Conservation (phyloP, 306 rosid species). For the Dryas alaskensis region DNA sequence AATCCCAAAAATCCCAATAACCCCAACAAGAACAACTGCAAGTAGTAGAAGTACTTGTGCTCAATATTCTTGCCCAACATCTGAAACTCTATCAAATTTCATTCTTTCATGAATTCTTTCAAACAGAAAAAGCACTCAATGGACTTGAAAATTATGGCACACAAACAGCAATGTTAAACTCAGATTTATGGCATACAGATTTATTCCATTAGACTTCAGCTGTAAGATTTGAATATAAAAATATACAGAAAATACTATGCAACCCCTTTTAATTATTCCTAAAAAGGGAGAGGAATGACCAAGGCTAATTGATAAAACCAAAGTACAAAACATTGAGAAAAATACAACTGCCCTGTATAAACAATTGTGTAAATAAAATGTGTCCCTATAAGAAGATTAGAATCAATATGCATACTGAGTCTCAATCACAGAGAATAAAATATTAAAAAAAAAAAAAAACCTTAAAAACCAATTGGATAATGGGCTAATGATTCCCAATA, state of each 20-base stretch:
- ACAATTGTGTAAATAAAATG: background rate
- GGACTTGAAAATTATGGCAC: slow-evolving; percentile 29
- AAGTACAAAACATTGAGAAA: slow-evolving; percentile 37
- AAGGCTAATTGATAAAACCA: slow-evolving; percentile 41
- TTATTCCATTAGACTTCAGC: slow-evolving; percentile 47
- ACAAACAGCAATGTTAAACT: background rate
- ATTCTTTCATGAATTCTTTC: background rate
- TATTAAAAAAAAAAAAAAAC: background rate
- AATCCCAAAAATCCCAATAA: background rate
- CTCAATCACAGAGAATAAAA: slow-evolving; percentile 4
- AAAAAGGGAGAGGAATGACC: slow-evolving; percentile 28
- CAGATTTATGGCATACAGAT: too few species aligned
- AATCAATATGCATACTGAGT: slow-evolving; percentile 13
- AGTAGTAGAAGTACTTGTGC: slow-evolving; percentile 7
- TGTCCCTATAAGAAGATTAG: slow-evolving; percentile 27
- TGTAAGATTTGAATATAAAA: slow-evolving; percentile 49
- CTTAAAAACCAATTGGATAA: background rate
- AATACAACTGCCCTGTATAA: slow-evolving; percentile 35
- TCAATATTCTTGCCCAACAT: slow-evolving; percentile 17
- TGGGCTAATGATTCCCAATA: slow-evolving; percentile 22
- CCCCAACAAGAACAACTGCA: slow-evolving; percentile 5
- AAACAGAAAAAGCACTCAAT: background rate
- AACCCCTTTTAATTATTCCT: slow-evolving; percentile 27
- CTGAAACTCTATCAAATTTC: slow-evolving; percentile 22
- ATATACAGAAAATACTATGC: slow-evolving; percentile 29